Evolutionary conservation across 2,329 filamentous ascomycete species (phyloP).

Genomic region (Pyrenochaeta sp.): DNA sequence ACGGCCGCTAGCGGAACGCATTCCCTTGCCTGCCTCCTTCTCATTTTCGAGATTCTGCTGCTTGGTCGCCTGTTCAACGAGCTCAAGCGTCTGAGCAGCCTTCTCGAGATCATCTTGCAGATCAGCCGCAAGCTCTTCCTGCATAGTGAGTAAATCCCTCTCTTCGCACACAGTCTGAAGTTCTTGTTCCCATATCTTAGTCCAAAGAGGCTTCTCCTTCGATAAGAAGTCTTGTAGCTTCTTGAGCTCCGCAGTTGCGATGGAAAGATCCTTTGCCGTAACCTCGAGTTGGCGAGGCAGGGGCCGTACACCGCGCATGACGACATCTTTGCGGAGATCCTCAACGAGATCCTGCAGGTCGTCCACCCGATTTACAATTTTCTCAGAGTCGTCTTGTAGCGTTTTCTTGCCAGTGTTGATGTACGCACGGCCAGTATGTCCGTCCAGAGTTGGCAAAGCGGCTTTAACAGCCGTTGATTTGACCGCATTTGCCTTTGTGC

Average conservation of each 20-base stretch:
- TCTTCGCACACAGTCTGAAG: conserved; percentile 95
- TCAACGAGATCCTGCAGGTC: conserved; percentile 97
- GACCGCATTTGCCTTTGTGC: conserved; percentile 81
- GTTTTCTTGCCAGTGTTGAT: conserved; percentile 87
- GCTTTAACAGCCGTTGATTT: conserved; percentile 78
- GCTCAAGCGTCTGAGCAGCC: conserved; percentile 87
- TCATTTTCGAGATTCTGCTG: conserved; percentile 85
- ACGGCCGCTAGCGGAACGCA: conserved; percentile 59
- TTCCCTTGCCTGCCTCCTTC: conserved; percentile 58
- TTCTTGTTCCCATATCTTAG: conserved; percentile 99
- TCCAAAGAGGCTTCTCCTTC: conserved; percentile 95
- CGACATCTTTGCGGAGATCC: conserved; percentile 96
- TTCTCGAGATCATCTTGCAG: conserved; percentile 95
- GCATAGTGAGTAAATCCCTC: conserved; percentile 91
- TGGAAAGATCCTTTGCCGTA: conserved; percentile 86
- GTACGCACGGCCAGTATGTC: conserved; percentile 83
- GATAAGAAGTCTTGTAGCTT: conserved; percentile 93
- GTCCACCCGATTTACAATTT: conserved; percentile 89
- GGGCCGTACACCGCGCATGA: conserved; percentile 88
- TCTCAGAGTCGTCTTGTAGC: conserved; percentile 86
- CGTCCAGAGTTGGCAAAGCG: conserved; percentile 74
- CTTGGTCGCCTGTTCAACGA: conserved; percentile 98
- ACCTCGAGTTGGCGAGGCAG: conserved; percentile 87
- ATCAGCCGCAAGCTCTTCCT: conserved; percentile 93
- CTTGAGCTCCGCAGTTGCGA: conserved; percentile 84